A percentile compares a stretch with the other conserved stretches of the same genome.
These are phyloP conservation scores for Nemania sp. DNA, from an alignment of 2,329 filamentous ascomycete genomes.

Conservation along the genomic window DNA sequence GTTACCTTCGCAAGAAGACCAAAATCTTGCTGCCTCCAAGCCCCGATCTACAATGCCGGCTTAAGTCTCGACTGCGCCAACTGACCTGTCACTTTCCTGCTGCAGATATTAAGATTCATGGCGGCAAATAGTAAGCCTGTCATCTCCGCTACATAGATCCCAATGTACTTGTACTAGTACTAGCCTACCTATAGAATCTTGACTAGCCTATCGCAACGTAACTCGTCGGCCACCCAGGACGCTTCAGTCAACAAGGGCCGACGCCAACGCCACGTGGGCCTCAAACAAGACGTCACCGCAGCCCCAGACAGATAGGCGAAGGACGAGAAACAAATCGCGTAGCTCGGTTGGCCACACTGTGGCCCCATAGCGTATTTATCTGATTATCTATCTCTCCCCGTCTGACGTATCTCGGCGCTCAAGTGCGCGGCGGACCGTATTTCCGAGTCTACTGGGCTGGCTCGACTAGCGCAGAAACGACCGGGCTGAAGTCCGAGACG, in stretches of 20 bases:
- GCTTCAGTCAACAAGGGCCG: not conserved
- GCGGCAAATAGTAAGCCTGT: not conserved
- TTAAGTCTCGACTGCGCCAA: not conserved
- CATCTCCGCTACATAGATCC: too few species aligned
- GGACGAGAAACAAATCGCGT: constrained; percentile 13
- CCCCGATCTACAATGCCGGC: too few species aligned
- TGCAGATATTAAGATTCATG: not conserved
- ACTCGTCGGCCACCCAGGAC: not conserved
- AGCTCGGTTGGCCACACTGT: constrained; percentile 9
- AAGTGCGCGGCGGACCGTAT: too few species aligned
- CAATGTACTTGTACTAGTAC: constrained; percentile 25
- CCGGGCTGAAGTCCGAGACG: not conserved
- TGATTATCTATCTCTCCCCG: too few species aligned
- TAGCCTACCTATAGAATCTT: not conserved
- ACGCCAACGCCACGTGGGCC: not conserved
- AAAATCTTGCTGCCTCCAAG: not conserved
- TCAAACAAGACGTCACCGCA: not conserved
- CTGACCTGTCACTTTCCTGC: not conserved
- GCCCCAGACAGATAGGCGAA: not conserved
- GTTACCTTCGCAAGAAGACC: not conserved
- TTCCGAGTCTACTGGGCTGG: too few species aligned
- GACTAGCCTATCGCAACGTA: not conserved
- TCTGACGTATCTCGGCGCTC: too few species aligned
- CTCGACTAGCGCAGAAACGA: not conserved
- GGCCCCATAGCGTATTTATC: too few species aligned